Percentiles rank a stretch among this genome's conserved stretches.
Conservation (phyloP, 768 basidiomycete genomes). For the Suillus tomentosus region DNA sequence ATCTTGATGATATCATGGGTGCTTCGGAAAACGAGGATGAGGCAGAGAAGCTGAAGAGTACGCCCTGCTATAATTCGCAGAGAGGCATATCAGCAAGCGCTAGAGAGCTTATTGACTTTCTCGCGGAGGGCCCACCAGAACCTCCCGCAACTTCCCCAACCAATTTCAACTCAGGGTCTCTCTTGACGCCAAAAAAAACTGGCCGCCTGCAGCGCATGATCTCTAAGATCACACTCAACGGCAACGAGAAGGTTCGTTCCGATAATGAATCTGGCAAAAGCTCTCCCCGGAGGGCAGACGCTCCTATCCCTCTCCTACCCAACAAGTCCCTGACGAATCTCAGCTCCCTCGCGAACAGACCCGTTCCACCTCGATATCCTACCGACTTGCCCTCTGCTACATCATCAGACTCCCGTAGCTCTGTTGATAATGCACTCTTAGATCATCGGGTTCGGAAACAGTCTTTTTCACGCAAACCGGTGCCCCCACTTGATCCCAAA, state of each 20-base stretch:
- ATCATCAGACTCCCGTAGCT: slow-evolving; percentile 36
- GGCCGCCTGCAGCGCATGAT: slow-evolving; percentile 82
- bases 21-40: slow-evolving; percentile 63
- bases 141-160: slow-evolving; percentile 24
- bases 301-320: slow-evolving; percentile 13
- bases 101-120: slow-evolving; percentile 56
- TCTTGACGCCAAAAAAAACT: slow-evolving; percentile 46
- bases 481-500: slow-evolving; percentile 22
- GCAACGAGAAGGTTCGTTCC: slow-evolving; percentile 16
- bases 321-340: slow-evolving; percentile 42
- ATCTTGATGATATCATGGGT: slow-evolving; percentile 75
- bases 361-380: slow-evolving; percentile 62
- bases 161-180: slow-evolving; percentile 45
- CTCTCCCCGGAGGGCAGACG: slow-evolving; percentile 34
- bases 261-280: slow-evolving; percentile 27
- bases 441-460: slow-evolving; percentile 31
- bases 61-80: slow-evolving; percentile 40
- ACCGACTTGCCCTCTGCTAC: slow-evolving; percentile 48
- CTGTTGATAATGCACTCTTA: slow-evolving; percentile 19
- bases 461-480: slow-evolving; percentile 26
- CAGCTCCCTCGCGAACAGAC: slow-evolving; percentile 56
- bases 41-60: slow-evolving; percentile 34
- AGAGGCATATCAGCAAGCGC: slow-evolving; percentile 46
- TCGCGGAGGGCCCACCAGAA: slow-evolving; percentile 58
- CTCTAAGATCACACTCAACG: slow-evolving; percentile 65